A percentile compares a stretch with the other conserved stretches of the same genome.
Conservation (phyloP, 2,329 filamentous ascomycete species). For the Lithohypha guttulata region DNA sequence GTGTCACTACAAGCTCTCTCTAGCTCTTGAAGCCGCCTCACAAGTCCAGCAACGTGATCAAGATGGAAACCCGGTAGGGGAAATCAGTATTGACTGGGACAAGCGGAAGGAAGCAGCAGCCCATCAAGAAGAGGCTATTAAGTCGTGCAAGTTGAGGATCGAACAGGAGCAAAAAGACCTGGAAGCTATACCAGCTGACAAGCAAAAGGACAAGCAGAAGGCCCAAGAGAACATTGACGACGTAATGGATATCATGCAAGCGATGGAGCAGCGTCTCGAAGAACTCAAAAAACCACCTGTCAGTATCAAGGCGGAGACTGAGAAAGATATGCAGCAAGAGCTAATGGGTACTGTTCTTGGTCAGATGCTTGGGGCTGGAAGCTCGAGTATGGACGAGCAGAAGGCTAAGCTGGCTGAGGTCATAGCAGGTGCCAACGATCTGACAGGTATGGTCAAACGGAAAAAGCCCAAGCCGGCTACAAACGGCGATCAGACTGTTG, state of each 20-base stretch:
- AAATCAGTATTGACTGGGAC: conserved; percentile 39
- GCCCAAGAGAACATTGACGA: conserved; percentile 42
- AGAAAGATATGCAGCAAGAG: conserved; percentile 24
- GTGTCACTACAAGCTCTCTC: conserved; percentile 89
- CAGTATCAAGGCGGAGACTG: conserved; percentile 31
- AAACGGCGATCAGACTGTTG: not conserved
- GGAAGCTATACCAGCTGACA: conserved; percentile 28
- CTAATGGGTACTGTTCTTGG: conserved; percentile 47
- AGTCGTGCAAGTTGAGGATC: conserved; percentile 46
- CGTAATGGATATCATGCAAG: conserved; percentile 49
- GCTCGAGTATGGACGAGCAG: conserved; percentile 40
- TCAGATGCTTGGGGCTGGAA: conserved; percentile 40
- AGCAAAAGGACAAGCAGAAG: conserved; percentile 27
- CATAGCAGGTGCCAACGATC: conserved; percentile 47
- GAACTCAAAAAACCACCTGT: conserved; percentile 48
- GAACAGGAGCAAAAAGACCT: conserved; percentile 42
- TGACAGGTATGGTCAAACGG: conserved; percentile 48
- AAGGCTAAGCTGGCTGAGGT: conserved; percentile 45
- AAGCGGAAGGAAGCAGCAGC: conserved; percentile 47
- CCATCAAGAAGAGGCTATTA: conserved; percentile 52
- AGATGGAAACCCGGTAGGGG: conserved; percentile 33
- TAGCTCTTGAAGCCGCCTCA: conserved; percentile 88
- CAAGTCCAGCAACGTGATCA: conserved; percentile 44
- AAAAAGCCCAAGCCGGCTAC: conserved; percentile 31
- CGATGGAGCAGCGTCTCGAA: conserved; percentile 49